These are phyloP conservation scores for Schwanniomyces vanrijiae DNA, from an alignment of 805 yeast genomes.

Conservation along the genomic window DNA sequence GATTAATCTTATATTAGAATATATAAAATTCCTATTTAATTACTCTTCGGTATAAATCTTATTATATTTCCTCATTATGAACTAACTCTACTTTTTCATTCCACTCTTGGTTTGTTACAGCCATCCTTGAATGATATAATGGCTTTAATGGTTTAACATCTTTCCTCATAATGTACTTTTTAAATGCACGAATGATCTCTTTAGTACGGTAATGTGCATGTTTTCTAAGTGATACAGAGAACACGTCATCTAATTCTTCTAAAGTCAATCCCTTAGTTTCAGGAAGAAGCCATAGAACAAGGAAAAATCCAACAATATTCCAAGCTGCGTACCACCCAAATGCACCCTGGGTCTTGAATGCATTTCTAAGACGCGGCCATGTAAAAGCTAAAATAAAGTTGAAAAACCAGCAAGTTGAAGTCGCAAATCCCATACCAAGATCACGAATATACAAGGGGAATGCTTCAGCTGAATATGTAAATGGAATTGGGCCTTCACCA, in stretches of 20 bases:
- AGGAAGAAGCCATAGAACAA: slow-evolving; percentile 16
- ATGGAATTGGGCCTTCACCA: slow-evolving; percentile 27
- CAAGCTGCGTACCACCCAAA: slow-evolving; percentile 28
- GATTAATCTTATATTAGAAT: too few species aligned
- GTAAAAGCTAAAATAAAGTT: slow-evolving; percentile 25
- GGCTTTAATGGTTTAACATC: too few species aligned
- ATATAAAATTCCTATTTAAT: too few species aligned
- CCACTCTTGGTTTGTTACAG: too few species aligned
- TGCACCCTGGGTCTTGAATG: slow-evolving; percentile 24
- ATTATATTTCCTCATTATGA: too few species aligned
- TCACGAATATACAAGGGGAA: slow-evolving; percentile 24
- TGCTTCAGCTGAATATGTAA: slow-evolving; percentile 27
- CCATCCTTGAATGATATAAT: too few species aligned
- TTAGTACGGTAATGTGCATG: too few species aligned
- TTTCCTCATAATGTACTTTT: too few species aligned
- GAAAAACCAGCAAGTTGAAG: slow-evolving; percentile 27
- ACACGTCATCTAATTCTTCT: slow-evolving; percentile 9
- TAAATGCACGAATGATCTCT: too few species aligned
- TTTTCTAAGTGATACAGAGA: too few species aligned
- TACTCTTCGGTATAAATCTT: too few species aligned
- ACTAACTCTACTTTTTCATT: too few species aligned
- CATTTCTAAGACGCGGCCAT: slow-evolving; percentile 22
- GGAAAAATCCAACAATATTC: slow-evolving; percentile 22
- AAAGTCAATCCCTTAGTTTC: slow-evolving; percentile 9
- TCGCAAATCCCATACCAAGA: slow-evolving; percentile 24